These are phyloP conservation scores for Macaranga tanarius DNA, from an alignment of 441 rosid species.

Conservation along the genomic window DNA sequence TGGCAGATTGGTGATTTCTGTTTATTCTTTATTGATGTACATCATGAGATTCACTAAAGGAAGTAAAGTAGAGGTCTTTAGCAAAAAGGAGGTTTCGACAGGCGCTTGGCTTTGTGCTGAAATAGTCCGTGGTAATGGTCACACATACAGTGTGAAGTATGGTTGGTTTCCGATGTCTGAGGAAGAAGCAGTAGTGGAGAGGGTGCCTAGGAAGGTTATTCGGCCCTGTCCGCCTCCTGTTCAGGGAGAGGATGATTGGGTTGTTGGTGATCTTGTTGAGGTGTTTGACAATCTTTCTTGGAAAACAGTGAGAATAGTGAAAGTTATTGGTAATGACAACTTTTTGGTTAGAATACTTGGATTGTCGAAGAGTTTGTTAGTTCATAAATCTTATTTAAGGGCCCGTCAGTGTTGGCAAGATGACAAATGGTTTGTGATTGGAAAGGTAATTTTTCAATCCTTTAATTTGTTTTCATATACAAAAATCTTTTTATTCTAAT, in stretches of 20 bases:
- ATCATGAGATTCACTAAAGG: conserved; percentile 48
- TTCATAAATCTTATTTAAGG: conserved; percentile 38
- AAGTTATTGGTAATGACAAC: conserved; percentile 21
- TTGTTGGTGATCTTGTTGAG: conserved; percentile 49
- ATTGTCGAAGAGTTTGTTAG: conserved; percentile 19
- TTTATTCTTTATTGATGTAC: neutral
- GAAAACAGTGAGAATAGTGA: conserved; percentile 39
- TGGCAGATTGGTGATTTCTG: conserved; percentile 15
- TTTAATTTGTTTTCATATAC: neutral
- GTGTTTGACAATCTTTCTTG: conserved; percentile 41
- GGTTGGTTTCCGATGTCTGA: conserved; percentile 17
- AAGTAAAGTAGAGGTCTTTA: conserved; percentile 43
- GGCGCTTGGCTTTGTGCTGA: conserved; percentile 43
- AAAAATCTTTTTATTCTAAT: too few species aligned
- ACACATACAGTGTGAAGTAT: conserved; percentile 36
- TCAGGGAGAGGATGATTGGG: conserved; percentile 29
- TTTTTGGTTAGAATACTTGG: conserved; percentile 40
- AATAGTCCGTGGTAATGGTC: conserved; percentile 46
- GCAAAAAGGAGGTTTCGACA: conserved; percentile 30
- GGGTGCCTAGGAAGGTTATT: conserved; percentile 43
- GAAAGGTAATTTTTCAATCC: conserved; percentile 33
- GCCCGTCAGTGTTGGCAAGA: conserved; percentile 44
- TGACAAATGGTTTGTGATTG: conserved; percentile 43
- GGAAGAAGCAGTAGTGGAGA: conserved; percentile 28
- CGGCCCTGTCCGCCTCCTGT: conserved; percentile 54